These are phyloP conservation scores for Cordyceps javanica DNA, from an alignment of 2,329 filamentous ascomycete species.

Conservation along the genomic window DNA sequence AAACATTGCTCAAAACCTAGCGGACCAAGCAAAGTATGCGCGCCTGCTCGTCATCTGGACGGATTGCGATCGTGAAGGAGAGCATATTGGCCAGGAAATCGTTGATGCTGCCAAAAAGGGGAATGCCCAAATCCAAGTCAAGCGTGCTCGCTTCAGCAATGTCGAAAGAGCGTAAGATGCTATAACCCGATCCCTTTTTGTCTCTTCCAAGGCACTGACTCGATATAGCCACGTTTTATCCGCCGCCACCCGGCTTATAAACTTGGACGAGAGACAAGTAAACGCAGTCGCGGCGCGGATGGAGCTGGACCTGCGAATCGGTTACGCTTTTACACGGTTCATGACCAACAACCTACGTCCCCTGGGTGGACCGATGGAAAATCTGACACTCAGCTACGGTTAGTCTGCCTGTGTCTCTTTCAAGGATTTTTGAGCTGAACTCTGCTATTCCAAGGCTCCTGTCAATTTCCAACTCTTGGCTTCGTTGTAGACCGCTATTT, in stretches of 20 bases:
- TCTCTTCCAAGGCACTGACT: conserved; percentile 14
- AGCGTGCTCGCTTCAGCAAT: conserved; percentile 89
- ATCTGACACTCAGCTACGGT: conserved; percentile 76
- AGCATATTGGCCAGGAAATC: conserved; percentile 92
- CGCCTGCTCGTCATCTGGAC: conserved; percentile 91
- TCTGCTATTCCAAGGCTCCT: conserved; percentile 55
- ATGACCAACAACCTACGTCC: conserved; percentile 72
- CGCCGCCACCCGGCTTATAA: conserved; percentile 70
- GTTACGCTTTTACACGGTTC: conserved; percentile 85
- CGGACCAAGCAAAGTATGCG: conserved; percentile 65
- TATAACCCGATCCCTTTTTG: not conserved
- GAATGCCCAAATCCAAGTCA: conserved; percentile 70
- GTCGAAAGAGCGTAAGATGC: conserved; percentile 75
- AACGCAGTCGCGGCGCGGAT: conserved; percentile 84
- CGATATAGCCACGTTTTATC: conserved; percentile 68
- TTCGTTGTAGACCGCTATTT: conserved; percentile 97
- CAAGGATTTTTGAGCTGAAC: conserved; percentile 9
- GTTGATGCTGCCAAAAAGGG: conserved; percentile 69
- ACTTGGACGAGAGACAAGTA: conserved; percentile 79
- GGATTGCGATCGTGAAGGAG: conserved; percentile 95
- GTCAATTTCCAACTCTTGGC: conserved; percentile 92
- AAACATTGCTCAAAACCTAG: conserved; percentile 78
- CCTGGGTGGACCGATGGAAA: conserved; percentile 60
- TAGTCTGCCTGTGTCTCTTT: conserved; percentile 13
- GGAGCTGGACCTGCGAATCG: conserved; percentile 87